These are phyloP conservation scores for Alternaria viburni DNA, from an alignment of 2,329 filamentous ascomycete genomes.

Conservation along the genomic window DNA sequence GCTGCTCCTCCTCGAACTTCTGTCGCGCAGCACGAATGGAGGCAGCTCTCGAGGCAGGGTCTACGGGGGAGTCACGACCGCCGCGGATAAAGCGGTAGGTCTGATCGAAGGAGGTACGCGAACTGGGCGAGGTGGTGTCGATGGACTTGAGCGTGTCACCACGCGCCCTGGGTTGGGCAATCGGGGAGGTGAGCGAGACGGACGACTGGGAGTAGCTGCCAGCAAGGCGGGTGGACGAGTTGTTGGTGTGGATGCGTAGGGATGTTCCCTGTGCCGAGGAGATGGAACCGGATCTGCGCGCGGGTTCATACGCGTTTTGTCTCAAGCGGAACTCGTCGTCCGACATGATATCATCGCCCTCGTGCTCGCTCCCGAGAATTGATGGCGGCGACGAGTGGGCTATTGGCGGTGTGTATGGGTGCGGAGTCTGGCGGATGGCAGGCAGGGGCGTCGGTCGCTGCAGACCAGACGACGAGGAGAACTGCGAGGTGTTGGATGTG, in stretches of 20 bases:
- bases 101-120: slow-evolving; percentile 63
- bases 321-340: slow-evolving; percentile 54
- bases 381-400: slow-evolving; percentile 59
- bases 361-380: slow-evolving; percentile 53
- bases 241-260: slow-evolving; percentile 47
- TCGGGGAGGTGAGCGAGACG: slow-evolving; percentile 55
- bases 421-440: slow-evolving; percentile 62
- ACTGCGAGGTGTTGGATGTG: slow-evolving; percentile 62
- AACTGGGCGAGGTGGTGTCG: slow-evolving; percentile 59
- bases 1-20: slow-evolving; percentile 66
- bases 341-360: slow-evolving; percentile 54
- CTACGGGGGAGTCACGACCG: slow-evolving; percentile 55
- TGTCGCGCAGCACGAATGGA: slow-evolving; percentile 62
- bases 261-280: slow-evolving; percentile 50
- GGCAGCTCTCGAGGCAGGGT: slow-evolving; percentile 61
- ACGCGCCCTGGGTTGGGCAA: slow-evolving; percentile 52
- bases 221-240: slow-evolving; percentile 53
- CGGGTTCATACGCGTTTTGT: slow-evolving; percentile 47
- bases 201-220: slow-evolving; percentile 61
- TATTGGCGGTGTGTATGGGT: slow-evolving; percentile 60
- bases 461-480: slow-evolving; percentile 57
- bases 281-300: slow-evolving; percentile 53
- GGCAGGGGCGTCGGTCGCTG: slow-evolving; percentile 59
- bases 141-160: slow-evolving; percentile 58
- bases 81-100: slow-evolving; percentile 59